phyloP scores from a whole-genome alignment of 306 rosid genomes.

The Carpinus viminea region DNA sequence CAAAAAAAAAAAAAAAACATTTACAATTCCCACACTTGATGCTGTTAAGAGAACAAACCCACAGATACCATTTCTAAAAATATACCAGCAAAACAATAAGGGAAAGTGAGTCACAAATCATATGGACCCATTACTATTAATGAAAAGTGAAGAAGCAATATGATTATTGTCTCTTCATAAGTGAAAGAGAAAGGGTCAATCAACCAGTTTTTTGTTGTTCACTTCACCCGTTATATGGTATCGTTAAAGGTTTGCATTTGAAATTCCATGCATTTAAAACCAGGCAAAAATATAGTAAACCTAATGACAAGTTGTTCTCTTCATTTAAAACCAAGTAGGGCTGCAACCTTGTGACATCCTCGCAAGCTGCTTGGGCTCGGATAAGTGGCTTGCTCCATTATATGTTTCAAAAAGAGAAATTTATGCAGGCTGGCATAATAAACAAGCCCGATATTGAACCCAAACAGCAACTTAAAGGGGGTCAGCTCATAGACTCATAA shows the following conservation, averaged over 20 bases:
- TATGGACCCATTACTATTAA: not conserved
- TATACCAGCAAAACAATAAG: not conserved
- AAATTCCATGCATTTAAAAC: not conserved
- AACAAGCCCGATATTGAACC: not conserved
- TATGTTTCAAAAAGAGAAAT: not conserved
- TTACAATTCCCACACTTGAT: not conserved
- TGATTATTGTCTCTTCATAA: not conserved
- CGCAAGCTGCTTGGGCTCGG: not conserved
- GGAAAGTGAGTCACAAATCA: not conserved
- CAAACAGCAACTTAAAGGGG: not conserved
- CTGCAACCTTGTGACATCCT: not conserved
- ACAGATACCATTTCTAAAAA: not conserved
- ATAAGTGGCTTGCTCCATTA: not conserved
- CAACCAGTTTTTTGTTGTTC: not conserved
- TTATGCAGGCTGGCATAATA: not conserved
- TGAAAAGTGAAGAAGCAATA: not conserved
- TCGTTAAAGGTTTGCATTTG: not conserved
- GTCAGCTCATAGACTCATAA: not conserved
- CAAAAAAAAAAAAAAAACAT: not conserved
- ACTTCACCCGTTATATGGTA: not conserved
- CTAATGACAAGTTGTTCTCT: not conserved
- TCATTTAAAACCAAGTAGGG: not conserved
- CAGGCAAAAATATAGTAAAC: not conserved
- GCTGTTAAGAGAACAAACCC: not conserved
- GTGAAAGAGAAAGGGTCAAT: not conserved